Evolutionary conservation across 306 rosid species (phyloP), one percentile per base, ranked within the genome.

Genomic region (Clitoria ternatea): DNA sequence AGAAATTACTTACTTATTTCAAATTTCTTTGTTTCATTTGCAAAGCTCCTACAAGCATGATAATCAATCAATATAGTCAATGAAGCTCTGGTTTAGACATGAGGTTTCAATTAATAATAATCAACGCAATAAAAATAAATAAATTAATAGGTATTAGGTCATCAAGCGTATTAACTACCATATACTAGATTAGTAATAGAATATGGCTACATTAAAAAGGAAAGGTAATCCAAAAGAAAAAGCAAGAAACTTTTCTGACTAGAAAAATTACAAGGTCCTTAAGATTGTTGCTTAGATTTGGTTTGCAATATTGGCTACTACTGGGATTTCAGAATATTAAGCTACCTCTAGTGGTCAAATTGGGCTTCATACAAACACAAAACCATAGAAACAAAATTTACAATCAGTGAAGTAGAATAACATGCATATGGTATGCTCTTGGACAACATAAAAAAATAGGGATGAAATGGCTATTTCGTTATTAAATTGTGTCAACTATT

Each of bases 21-120:
- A n/a, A n/a, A n/a, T n/a, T n/a, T n/a, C n/a, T n/a, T n/a, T n/a
- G n/a, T n/a, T n/a, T n/a, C n/a, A n/a, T n/a, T n/a, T n/a, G n/a
- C n/a, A n/a, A n/a, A n/a, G n/a, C n/a, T n/a, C n/a, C n/a, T n/a
- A n/a, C n/a, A n/a, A n/a, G n/a, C n/a, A n/a, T n/a, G n/a, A n/a
- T n/a, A n/a, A n/a, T n/a, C n/a, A n/a, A n/a, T n/a, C n/a, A n/a
- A n/a, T n/a, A n/a, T n/a, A n/a, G n/a, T n/a, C n/a, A n/a, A n/a
- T n/a, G n/a, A n/a, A n/a, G n/a, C n/a, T n/a, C n/a, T n/a, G n/a
- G n/a, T n/a, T n/a, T n/a, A n/a, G n/a, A n/a, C n/a, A n/a, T n/a
- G n/a, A n/a, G n/a, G 86, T 63, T 79, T 76, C 78, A 82, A 77
- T 63, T 43, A 74, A 23, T 73, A 55, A 62, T 53, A 71, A 75